These are phyloP conservation scores for Wallacemonas sp. DNA, from an alignment of 208 protist species.

Conservation along the genomic window DNA sequence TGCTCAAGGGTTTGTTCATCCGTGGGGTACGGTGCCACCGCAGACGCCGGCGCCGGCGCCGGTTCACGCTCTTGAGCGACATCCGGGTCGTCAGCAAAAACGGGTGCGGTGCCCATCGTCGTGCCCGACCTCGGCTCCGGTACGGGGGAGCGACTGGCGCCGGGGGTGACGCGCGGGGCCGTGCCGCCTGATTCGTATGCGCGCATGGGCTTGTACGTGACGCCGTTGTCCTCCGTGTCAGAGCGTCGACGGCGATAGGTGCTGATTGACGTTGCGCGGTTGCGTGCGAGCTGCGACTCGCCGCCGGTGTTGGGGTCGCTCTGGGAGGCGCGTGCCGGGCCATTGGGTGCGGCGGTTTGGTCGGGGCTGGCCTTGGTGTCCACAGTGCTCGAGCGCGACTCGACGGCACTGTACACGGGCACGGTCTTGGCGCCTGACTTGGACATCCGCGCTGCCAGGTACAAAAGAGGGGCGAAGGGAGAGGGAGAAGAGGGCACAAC, in stretches of 20 bases:
- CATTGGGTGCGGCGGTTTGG: background rate
- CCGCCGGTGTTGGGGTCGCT: background rate
- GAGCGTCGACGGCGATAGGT: background rate
- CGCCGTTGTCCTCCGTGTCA: background rate
- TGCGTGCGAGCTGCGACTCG: background rate
- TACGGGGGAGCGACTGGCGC: background rate
- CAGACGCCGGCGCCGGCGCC: background rate
- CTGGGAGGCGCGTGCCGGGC: background rate
- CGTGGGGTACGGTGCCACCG: too few species aligned
- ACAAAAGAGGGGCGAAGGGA: too few species aligned
- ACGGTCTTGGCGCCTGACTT: too few species aligned
- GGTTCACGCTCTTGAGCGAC: too few species aligned
- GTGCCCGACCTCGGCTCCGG: too few species aligned
- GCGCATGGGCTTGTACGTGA: slow-evolving; percentile 9
- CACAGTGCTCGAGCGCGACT: background rate
- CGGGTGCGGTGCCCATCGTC: background rate
- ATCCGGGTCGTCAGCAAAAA: background rate
- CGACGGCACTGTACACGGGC: background rate
- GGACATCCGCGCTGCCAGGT: too few species aligned
- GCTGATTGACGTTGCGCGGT: background rate
- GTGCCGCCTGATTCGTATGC: background rate
- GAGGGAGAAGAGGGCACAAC: too few species aligned
- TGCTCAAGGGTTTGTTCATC: too few species aligned
- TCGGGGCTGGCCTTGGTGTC: background rate
- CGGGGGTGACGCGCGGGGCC: background rate